These are phyloP conservation scores for Camellia oleifera DNA, from an alignment of 179 eudicot genomes.

Conservation along the genomic window DNA sequence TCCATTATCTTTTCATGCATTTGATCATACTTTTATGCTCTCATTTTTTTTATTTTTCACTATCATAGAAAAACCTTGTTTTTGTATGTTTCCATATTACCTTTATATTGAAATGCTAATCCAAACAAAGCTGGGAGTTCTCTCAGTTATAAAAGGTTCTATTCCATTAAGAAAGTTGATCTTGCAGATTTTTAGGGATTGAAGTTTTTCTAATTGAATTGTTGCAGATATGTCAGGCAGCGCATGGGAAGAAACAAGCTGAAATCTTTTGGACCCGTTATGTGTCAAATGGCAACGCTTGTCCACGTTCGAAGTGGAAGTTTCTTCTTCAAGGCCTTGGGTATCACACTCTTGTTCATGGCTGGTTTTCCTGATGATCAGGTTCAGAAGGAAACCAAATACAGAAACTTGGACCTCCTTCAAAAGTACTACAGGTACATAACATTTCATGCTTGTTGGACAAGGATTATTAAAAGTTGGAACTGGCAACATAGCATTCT, in stretches of 20 bases:
- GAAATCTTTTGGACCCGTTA: slow-evolving; percentile 40
- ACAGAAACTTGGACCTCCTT: slow-evolving; percentile 33
- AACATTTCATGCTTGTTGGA: neutral
- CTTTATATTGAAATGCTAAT: no score
- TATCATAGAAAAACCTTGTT: neutral
- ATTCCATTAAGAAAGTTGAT: no score
- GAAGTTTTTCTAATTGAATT: no score
- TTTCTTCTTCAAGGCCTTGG: slow-evolving; percentile 41
- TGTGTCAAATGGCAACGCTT: slow-evolving; percentile 32
- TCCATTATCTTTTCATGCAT: neutral
- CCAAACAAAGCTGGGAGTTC: no score
- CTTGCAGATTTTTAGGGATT: no score
- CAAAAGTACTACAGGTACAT: slow-evolving; percentile 40
- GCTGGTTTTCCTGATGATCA: slow-evolving; percentile 43
- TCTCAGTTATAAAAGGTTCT: no score
- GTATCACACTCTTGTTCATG: slow-evolving; percentile 45
- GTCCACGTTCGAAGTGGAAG: slow-evolving; percentile 33
- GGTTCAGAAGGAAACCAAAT: slow-evolving; percentile 38
- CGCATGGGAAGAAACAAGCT: slow-evolving; percentile 45
- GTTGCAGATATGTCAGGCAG: slow-evolving; percentile 38
- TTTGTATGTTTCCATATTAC: neutral
- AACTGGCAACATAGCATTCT: no score
- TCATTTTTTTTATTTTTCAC: neutral
- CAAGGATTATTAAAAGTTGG: neutral
- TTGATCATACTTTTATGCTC: neutral